Conservation (phyloP, 495 filamentous ascomycete species). For the Massariosphaeria phaeospora region DNA sequence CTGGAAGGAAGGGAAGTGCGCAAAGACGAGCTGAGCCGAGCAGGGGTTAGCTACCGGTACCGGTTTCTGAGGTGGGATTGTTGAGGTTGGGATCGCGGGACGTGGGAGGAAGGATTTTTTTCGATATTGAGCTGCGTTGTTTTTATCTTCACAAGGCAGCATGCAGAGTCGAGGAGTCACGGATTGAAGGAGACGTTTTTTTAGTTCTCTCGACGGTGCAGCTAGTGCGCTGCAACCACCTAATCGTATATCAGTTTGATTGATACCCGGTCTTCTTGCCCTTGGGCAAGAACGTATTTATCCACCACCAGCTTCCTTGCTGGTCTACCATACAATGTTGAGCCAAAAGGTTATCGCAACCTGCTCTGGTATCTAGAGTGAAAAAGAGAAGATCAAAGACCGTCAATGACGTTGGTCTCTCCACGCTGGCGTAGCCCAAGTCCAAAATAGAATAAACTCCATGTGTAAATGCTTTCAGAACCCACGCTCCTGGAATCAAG, state of each 20-base stretch:
- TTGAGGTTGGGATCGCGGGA: too few species aligned
- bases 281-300: constrained; percentile 3
- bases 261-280: constrained; percentile 7
- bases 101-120: too few species aligned
- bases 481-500: not conserved
- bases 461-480: constrained; percentile 29
- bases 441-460: constrained; percentile 15
- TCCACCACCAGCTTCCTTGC: not conserved
- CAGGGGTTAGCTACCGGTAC: too few species aligned
- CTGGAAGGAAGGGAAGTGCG: not conserved
- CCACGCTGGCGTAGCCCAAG: constrained; percentile 2
- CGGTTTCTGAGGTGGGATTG: too few species aligned
- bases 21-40: too few species aligned
- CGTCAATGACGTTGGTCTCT: constrained; percentile 20
- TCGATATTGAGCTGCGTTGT: too few species aligned
- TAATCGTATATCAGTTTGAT: constrained; percentile 11
- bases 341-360: constrained; percentile 24
- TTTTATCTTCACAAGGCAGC: too few species aligned
- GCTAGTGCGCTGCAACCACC: too few species aligned
- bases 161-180: too few species aligned
- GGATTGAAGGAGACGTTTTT: too few species aligned
- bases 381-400: constrained; percentile 16
- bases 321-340: constrained; percentile 20
- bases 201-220: too few species aligned
- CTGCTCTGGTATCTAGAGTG: constrained; percentile 32